Base-by-base conservation (phyloP, 179 eudicot species). In the Heliamphora pulchella region DNA sequence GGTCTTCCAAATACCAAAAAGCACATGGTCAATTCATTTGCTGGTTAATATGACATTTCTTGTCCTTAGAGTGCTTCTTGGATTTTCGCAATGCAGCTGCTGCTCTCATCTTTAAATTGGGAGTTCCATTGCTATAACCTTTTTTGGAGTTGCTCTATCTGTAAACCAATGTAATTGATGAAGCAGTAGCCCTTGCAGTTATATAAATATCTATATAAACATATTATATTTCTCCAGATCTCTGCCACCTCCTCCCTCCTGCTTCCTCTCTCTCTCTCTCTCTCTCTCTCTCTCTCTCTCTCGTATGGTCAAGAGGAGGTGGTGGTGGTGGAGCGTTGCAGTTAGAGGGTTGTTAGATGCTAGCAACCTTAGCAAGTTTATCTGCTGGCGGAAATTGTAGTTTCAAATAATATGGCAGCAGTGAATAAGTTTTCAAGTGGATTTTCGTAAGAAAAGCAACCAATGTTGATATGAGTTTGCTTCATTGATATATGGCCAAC, bases 401-500 rank as follows among this genome's bases (percentile, higher is more conserved):
- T 13, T n/a, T 48, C 17, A 20, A 71, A 48, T 13, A 13, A 73
- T 22, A 31, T 22, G 43, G 6, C 2, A 20, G 58, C n/a, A 53
- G 54, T 51, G 46, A 53, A n/a, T 13, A 71, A 50, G 39, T 71
- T 71, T 71, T 4, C 10, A 14, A 48, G 58, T 59, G 20, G 64
- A 22, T 53, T 51, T 73, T 73, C 41, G 3, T 39, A 10, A 39
- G 61, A 22, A 9, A 74, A 74, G 77, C 47, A 8, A 54, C 66
- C 63, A 39, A 41, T 59, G 66, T 59, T 44, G 39, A 43, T 10
- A 0, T 67, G 48, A 4, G 17, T 59, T 58, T 43, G 66, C 62
- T 4, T 75, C 66, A 39, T 41, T 66, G 78, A 75, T 75, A 58
- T 75, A 75, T 20, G 54, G 43, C 65, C 77, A 53, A 13, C 48